Conservation (phyloP, 495 filamentous ascomycete species). For the Lasiosphaeria ovina region DNA sequence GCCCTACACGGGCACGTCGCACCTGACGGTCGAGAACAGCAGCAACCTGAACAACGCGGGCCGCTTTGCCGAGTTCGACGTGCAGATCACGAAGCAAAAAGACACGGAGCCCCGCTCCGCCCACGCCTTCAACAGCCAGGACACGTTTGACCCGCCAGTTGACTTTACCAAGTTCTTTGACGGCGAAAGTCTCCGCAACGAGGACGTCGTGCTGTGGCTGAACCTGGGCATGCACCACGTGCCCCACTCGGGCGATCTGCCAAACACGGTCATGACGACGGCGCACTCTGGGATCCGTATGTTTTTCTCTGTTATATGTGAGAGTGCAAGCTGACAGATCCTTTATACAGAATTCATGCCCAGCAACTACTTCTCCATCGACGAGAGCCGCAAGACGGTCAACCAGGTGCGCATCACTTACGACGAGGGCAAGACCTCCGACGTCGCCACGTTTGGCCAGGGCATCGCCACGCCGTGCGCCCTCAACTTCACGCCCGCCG, state of each 20-base stretch:
- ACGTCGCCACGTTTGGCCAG: conserved; percentile 41
- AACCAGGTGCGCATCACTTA: conserved; percentile 46
- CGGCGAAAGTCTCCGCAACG: conserved; percentile 50
- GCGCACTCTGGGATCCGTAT: conserved; percentile 38
- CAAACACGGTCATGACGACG: conserved; percentile 52
- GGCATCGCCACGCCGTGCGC: conserved; percentile 19
- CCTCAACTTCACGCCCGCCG: conserved; percentile 24
- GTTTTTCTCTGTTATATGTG: too few species aligned
- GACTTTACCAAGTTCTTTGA: conserved; percentile 57
- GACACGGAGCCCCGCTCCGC: conserved; percentile 52
- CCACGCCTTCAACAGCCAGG: conserved; percentile 47
- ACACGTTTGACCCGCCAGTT: conserved; percentile 49
- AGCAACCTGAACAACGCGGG: conserved; percentile 46
- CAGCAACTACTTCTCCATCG: conserved; percentile 38
- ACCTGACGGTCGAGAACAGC: conserved; percentile 50
- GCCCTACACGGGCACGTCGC: conserved; percentile 34
- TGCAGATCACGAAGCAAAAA: conserved; percentile 51
- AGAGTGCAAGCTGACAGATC: too few species aligned
- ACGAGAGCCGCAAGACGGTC: conserved; percentile 26
- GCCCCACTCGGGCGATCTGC: conserved; percentile 54
- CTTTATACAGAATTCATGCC: conserved; percentile 32
- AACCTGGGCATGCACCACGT: conserved; percentile 60
- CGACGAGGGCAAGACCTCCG: conserved; percentile 31
- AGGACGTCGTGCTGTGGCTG: conserved; percentile 56
- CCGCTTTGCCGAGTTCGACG: conserved; percentile 48